These are phyloP conservation scores for Aspergillus melleus DNA, from an alignment of 2,329 filamentous ascomycete genomes.

Conservation along the genomic window DNA sequence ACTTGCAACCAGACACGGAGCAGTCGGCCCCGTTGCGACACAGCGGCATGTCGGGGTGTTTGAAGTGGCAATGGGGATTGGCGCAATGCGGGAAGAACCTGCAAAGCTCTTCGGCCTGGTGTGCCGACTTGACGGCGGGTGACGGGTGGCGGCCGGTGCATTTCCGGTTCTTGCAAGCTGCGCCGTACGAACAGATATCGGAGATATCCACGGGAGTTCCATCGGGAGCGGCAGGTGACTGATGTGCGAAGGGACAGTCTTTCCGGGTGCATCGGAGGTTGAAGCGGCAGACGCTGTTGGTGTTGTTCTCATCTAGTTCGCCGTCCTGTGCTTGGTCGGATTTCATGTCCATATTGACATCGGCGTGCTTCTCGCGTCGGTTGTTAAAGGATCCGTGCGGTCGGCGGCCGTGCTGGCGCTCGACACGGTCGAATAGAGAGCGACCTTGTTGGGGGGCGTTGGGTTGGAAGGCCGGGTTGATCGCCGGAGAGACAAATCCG, in stretches of 20 bases:
- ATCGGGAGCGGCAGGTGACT: slow-evolving; percentile 83
- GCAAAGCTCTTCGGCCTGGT: slow-evolving; percentile 83
- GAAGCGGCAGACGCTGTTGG: slow-evolving; percentile 78
- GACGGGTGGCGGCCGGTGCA: slow-evolving; percentile 91
- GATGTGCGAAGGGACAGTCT: slow-evolving; percentile 90
- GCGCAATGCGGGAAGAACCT: slow-evolving; percentile 90
- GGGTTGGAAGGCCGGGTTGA: slow-evolving; percentile 56
- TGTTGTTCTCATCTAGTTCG: slow-evolving; percentile 55
- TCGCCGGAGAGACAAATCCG: slow-evolving; percentile 53
- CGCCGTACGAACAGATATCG: slow-evolving; percentile 80
- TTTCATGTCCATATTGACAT: slow-evolving; percentile 43
- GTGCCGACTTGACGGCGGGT: slow-evolving; percentile 74
- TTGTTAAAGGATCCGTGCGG: slow-evolving; percentile 58
- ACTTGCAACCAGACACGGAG: slow-evolving; percentile 78
- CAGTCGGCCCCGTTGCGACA: slow-evolving; percentile 93
- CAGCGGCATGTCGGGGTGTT: slow-evolving; percentile 79
- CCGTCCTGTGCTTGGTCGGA: slow-evolving; percentile 34
- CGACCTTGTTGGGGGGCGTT: slow-evolving; percentile 49
- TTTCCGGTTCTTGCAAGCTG: slow-evolving; percentile 93
- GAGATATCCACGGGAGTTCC: slow-evolving; percentile 74
- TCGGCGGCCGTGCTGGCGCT: slow-evolving; percentile 49
- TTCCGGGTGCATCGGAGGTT: slow-evolving; percentile 85
- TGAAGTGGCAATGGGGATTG: slow-evolving; percentile 83
- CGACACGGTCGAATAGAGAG: slow-evolving; percentile 74
- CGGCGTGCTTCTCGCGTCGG: slow-evolving; percentile 30